Base-by-base conservation (phyloP, 2,329 filamentous ascomycete genomes). In the Penicillium sp. region DNA sequence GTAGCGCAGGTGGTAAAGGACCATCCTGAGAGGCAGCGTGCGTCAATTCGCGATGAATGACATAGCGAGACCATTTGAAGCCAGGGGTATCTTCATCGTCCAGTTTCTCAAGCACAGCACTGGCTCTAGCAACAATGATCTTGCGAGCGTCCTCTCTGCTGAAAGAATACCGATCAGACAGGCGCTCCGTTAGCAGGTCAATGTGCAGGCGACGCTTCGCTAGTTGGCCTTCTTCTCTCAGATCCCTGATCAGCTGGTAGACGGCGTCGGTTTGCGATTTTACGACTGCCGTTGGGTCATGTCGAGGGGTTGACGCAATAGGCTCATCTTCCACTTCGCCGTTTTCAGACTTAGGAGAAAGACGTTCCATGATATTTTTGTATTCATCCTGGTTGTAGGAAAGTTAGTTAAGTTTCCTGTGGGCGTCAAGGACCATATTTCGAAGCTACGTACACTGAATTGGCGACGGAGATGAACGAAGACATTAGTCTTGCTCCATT, bases 401-500 rank as follows among this genome's bases (percentile, higher is more conserved):
- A 7, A 15, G 18, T 45, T 25, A 46, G 33, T 31, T 5, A 10
- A 13, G 15, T 16, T 9, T 6, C n/a, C 11, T 19, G 19, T 19
- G 18, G 34, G 18, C 11, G n/a, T n/a, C 4, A n/a, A n/a, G 11
- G 25, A 9, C 14, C 6, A 13, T 9, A 9, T 7, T 7, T n/a
- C 10, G 7, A 23, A 7, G 25, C 4, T 4, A 46, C 59, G 47
- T 51, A 72, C 69, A 27, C 61, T 54, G 46, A 69, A 72, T 33
- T 68, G 67, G 32, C 68, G 60, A 16, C 62, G 63, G 15, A 73
- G 58, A 51, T 74, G 68, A 30, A 62, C 58, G 49, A 70, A 71
- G 4, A 73, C 51, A 45, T 63, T 63, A 7, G 69, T 70, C 23
- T 63, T 62, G 6, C 59, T 58, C 72, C 72, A 74, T 35, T 71